Evolutionary conservation across 306 rosid genomes (phyloP).

Genomic region (Luffa aegyptiaca): DNA sequence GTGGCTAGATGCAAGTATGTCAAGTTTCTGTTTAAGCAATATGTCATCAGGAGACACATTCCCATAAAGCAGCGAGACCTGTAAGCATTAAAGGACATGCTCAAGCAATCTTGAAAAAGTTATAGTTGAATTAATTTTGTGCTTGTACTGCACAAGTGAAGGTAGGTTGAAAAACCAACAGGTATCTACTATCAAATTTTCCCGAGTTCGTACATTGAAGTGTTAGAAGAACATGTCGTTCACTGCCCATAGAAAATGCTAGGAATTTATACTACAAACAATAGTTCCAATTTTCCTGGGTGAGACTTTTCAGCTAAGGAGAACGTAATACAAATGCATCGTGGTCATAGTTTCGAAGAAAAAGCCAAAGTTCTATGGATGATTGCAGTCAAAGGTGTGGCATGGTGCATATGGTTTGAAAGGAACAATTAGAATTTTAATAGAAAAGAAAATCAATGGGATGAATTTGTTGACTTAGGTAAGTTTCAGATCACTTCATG

Average conservation of each 20-base stretch:
- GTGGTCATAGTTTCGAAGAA: neutral
- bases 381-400: neutral
- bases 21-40: slow-evolving; percentile 88
- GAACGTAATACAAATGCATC: neutral
- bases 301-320: neutral
- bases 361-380: neutral
- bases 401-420: neutral
- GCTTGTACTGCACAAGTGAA: neutral
- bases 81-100: slow-evolving; percentile 21
- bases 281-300: neutral
- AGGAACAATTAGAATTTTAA: neutral
- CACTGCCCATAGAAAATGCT: neutral
- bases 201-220: neutral
- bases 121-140: neutral
- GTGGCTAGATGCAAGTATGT: slow-evolving; percentile 62
- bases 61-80: slow-evolving; percentile 81
- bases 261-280: neutral
- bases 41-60: slow-evolving; percentile 93
- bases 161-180: neutral
- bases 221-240: neutral
- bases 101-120: slow-evolving; percentile 12
- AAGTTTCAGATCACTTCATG: neutral
- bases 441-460: neutral
- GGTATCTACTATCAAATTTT: neutral
- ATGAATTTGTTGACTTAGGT: neutral